Conservation (phyloP, 2,329 filamentous ascomycete genomes). For the Aspergillus floridensis region DNA sequence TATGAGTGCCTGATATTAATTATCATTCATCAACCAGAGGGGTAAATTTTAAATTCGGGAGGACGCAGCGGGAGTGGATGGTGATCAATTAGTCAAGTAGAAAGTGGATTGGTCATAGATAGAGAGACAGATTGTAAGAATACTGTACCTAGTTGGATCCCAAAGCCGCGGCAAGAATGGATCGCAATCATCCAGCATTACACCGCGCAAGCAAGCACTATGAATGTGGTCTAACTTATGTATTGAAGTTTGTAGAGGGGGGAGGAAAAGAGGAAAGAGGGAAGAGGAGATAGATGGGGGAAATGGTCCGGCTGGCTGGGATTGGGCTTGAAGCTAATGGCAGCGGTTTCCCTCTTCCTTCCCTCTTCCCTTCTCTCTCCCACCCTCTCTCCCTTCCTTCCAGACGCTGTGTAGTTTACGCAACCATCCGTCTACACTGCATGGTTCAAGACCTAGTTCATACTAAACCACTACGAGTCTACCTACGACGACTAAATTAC, state of each 20-base stretch:
- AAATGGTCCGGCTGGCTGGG: slow-evolving; percentile 6
- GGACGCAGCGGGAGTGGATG: neutral
- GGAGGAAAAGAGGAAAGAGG: slow-evolving; percentile 1
- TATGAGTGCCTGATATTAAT: neutral
- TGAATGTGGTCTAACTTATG: too few relatives aligned
- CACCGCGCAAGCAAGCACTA: too few relatives aligned
- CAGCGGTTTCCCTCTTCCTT: slow-evolving; percentile 9
- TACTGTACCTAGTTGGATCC: neutral
- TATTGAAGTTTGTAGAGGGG: too few relatives aligned
- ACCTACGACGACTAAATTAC: too few relatives aligned
- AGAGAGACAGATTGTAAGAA: neutral
- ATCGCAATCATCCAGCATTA: slow-evolving; percentile 5
- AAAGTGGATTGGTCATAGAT: neutral
- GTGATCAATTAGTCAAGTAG: neutral
- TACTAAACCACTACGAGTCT: neutral
- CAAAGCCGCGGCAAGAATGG: neutral
- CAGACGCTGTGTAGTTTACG: slow-evolving; percentile 19
- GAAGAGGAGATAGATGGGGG: neutral
- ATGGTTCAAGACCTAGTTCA: slow-evolving; percentile 1
- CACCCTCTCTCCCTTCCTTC: slow-evolving; percentile 1
- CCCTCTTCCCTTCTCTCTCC: too few relatives aligned
- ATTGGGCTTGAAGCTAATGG: slow-evolving; percentile 4
- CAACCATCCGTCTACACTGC: slow-evolving; percentile 22
- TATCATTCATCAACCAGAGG: neutral
- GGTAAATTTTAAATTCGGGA: neutral